Conservation (phyloP, 306 rosid species). For the Ammopiptanthus mongolicus region DNA sequence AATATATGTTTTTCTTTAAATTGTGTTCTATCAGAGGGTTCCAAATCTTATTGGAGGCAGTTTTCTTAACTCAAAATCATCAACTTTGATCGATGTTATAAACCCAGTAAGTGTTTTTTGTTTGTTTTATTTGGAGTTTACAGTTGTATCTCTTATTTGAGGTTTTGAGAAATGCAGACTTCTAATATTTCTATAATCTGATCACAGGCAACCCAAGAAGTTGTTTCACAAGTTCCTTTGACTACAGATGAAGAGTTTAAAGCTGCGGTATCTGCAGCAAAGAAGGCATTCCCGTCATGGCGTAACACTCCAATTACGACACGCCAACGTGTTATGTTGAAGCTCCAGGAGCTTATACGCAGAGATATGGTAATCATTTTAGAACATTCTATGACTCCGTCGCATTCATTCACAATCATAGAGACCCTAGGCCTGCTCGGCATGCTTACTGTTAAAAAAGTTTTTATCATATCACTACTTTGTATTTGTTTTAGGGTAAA, state of each 20-base stretch:
- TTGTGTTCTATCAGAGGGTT: constrained; percentile 52
- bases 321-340: constrained; percentile 89
- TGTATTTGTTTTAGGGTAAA: constrained; percentile 60
- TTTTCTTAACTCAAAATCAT: constrained; percentile 67
- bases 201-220: constrained; percentile 89
- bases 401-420: neutral
- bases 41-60: constrained; percentile 88
- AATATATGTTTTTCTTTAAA: constrained; percentile 12
- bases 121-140: neutral
- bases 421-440: neutral
- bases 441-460: neutral
- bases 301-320: constrained; percentile 80
- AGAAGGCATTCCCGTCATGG: constrained; percentile 79
- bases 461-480: neutral
- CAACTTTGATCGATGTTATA: constrained; percentile 62
- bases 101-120: constrained; percentile 69
- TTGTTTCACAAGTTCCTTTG: constrained; percentile 87
- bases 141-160: neutral
- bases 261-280: constrained; percentile 88
- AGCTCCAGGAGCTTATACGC: constrained; percentile 84
- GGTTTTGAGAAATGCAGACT: constrained; percentile 7
- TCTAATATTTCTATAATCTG: constrained; percentile 19
- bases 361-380: constrained; percentile 63
- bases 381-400: neutral
- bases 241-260: constrained; percentile 87